Evolutionary conservation across 2,329 filamentous ascomycete species (phyloP).

Genomic region (Zymoseptoria pseudotritici): DNA sequence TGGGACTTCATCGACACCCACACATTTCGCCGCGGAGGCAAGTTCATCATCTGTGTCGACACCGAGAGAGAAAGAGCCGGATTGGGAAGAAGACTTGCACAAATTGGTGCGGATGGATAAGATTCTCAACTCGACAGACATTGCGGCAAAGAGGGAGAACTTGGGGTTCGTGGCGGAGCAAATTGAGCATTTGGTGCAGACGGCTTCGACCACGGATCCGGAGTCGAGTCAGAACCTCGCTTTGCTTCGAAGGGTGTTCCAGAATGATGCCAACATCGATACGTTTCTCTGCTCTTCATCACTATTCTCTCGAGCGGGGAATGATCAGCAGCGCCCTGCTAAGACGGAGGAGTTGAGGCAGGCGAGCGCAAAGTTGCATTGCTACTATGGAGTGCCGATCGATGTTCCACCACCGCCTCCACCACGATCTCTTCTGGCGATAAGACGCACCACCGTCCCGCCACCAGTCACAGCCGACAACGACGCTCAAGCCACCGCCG

Average conservation of each 20-base stretch:
- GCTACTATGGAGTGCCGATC: slow-evolving; percentile 56
- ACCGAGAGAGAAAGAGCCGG: slow-evolving; percentile 16
- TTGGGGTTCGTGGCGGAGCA: slow-evolving; percentile 20
- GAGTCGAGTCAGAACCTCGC: slow-evolving; percentile 41
- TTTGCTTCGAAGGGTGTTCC: slow-evolving; percentile 35
- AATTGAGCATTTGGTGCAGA: slow-evolving; percentile 20
- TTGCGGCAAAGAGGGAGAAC: slow-evolving; percentile 36
- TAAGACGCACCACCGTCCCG: not conserved
- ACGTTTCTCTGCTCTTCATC: slow-evolving; percentile 58
- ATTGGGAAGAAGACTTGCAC: slow-evolving; percentile 34
- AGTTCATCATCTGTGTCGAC: not conserved
- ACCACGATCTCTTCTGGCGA: not conserved
- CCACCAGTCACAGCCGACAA: not conserved
- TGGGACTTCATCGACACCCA: not conserved
- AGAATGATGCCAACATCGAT: slow-evolving; percentile 45
- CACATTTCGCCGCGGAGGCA: not conserved
- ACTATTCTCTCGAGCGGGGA: slow-evolving; percentile 53
- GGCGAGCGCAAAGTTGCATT: slow-evolving; percentile 61
- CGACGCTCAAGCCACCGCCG: not conserved
- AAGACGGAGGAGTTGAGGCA: slow-evolving; percentile 46
- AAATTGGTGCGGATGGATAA: slow-evolving; percentile 35
- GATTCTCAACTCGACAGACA: slow-evolving; percentile 37
- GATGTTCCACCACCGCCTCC: slow-evolving; percentile 21
- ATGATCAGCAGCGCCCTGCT: slow-evolving; percentile 33
- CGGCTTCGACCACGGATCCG: slow-evolving; percentile 18